Base-by-base conservation (phyloP, 148 eudicot genomes). In the Rhododendron ferrugineum region DNA sequence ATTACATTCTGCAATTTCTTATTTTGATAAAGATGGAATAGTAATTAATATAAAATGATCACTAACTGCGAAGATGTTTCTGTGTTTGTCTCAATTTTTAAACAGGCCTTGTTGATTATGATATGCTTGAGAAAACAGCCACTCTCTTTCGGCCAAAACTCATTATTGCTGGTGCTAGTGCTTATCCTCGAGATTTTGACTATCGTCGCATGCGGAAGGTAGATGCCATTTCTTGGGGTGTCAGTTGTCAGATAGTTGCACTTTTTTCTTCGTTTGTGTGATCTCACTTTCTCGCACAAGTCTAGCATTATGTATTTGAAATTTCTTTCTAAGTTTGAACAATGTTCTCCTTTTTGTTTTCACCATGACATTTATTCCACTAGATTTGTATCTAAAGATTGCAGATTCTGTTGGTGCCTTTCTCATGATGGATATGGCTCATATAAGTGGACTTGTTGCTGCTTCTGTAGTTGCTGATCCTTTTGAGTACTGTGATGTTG, bases 381-480 rank as follows among this genome's bases (percentile, higher is more conserved):
- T 56, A 79, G 28, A 22, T 87, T 54, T 81, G 52, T 40, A 72
- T 83, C 82, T 49, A 13, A 47, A 94, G 98, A 96, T 96, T 88
- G 98, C 98, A 83, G 96, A 96, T 92, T 74, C 93, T 86, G 94
- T 91, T 85, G 98, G 96, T 68, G 96, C 98, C 86, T 94, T 96
- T 83, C 95, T 96, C 79, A 93, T 96, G 98, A 92, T 92, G 94
- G 98, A 96, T 85, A 96, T 96, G 98, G 98, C 98, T 77, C 98
- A 96, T 85, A 96, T 94, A 81, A 96, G 98, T 89, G 98, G 98
- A 36, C 98, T 96, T 86, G 97, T 96, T 85, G 93, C 98, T 90
- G 98, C 98, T 82, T 92, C 96, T 83, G 98, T 96, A 68, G 93
- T 93, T 88, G 93, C 89, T 85, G 88, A 93, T 86, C 98, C 98